Conservation (phyloP, 768 basidiomycete species). For the Boletellus emodensis region DNA sequence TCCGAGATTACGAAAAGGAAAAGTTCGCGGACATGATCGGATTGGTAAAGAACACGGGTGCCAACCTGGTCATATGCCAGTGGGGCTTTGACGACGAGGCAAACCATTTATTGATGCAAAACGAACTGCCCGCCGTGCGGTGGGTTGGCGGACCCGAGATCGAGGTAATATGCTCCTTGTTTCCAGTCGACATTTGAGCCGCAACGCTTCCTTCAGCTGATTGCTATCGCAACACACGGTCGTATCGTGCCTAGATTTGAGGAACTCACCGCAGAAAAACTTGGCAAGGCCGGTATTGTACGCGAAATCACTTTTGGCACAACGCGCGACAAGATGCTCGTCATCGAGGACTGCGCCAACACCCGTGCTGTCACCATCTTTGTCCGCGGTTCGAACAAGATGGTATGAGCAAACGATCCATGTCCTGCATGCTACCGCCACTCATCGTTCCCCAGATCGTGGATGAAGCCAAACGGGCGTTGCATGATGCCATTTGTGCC, state of each 20-base stretch:
- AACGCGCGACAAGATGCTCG: slow-evolving; percentile 98
- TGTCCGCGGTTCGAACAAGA: slow-evolving; percentile 97
- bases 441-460: slow-evolving; percentile 65
- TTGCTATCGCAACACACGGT: slow-evolving; percentile 97
- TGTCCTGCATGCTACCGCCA: neutral
- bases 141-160: slow-evolving; percentile 99
- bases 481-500: slow-evolving; percentile 96
- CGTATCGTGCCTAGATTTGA: slow-evolving; percentile 98
- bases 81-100: slow-evolving; percentile 99
- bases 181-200: neutral
- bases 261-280: slow-evolving; percentile 85
- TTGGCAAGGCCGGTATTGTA: slow-evolving; percentile 91
- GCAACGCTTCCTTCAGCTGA: slow-evolving; percentile 52
- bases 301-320: slow-evolving; percentile 96
- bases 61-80: slow-evolving; percentile 98
- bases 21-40: slow-evolving; percentile 98
- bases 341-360: slow-evolving; percentile 98
- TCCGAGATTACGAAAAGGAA: slow-evolving; percentile 91
- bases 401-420: slow-evolving; percentile 53
- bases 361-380: slow-evolving; percentile 95
- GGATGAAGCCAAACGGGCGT: slow-evolving; percentile 95
- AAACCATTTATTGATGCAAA: slow-evolving; percentile 97
- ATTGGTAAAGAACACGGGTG: slow-evolving; percentile 92
- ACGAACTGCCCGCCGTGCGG: slow-evolving; percentile 92
- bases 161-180: slow-evolving; percentile 52